Base-by-base conservation (phyloP, 257 asterid genomes). In the Nicotiana attenuata region DNA sequence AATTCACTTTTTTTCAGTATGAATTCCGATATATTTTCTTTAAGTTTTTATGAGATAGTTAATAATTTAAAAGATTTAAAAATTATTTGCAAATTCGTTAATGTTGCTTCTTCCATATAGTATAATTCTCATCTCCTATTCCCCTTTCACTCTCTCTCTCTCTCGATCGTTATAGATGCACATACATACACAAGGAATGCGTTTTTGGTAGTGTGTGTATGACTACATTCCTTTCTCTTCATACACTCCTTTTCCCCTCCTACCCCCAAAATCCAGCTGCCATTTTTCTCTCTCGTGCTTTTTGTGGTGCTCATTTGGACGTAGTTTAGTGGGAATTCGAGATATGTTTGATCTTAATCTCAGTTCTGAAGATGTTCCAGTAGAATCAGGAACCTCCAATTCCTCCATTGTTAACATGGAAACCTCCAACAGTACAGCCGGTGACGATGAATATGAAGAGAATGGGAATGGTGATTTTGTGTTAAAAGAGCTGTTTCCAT, bases 341-440 rank as follows among this genome's bases (percentile, higher is more conserved):
- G 59, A 71, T 71, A 94, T 91, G 98, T 83, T 95, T 60, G 91
- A 89, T 90, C 92, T 93, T 83, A 89, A 93, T 86, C 86, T 95
- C 84, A 66, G 85, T 20, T 78, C 68, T 81, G 88, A 71, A 41
- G 91, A 85, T 73, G 87, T 52, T 59, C 88, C 81, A 71, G 81
- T 83, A 77, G 84, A 81, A 80, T 63, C 90, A 82, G 94, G 95
- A 77, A 91, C 97, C 85, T 93, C 97, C 52, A 92, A 80, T 78
- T 95, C 97, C 33, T 93, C 97, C 9, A 65, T 89, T 22, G 94
- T 89, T 57, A 90, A 93, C 85, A 91, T 86, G 83, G 97, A 92
- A 50, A 86, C 89, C 33, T 89, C 92, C 83, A 38, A 1, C 47
- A 92, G 97, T 90, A 87, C 91, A 76, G 93, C 90, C 85, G 94